These are phyloP conservation scores for Aspergillus carbonarius DNA, from an alignment of 2,329 filamentous ascomycete species.

Conservation along the genomic window DNA sequence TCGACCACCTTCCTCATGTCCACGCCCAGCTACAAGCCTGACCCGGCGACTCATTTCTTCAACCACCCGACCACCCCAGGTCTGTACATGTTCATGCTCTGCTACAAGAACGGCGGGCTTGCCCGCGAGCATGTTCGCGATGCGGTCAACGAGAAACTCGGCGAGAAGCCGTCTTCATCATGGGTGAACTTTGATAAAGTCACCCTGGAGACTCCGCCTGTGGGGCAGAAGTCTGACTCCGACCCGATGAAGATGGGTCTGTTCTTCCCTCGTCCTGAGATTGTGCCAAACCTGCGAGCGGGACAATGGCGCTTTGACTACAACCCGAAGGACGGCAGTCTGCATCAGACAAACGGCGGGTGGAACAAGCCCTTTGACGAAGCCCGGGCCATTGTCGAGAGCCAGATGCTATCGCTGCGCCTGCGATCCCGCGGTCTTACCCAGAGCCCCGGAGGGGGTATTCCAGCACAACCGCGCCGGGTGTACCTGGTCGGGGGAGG, in stretches of 20 bases:
- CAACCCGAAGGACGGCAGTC: constrained; percentile 46
- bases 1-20: constrained; percentile 98
- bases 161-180: constrained; percentile 49
- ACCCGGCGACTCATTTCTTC: constrained; percentile 94
- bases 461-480: constrained; percentile 81
- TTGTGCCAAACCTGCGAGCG: constrained; percentile 83
- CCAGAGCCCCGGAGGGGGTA: constrained; percentile 49
- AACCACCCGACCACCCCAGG: constrained; percentile 90
- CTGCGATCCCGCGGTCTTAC: constrained; percentile 80
- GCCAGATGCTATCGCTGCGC: constrained; percentile 88
- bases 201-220: constrained; percentile 65
- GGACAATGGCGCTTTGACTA: constrained; percentile 84
- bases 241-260: constrained; percentile 79
- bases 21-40: constrained; percentile 84
- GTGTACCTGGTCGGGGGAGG: constrained; percentile 95
- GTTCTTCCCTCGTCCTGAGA: constrained; percentile 95
- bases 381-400: constrained; percentile 84
- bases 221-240: constrained; percentile 58
- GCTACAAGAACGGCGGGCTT: constrained; percentile 97
- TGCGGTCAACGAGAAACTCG: constrained; percentile 60
- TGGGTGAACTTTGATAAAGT: constrained; percentile 82
- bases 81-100: constrained; percentile 99
- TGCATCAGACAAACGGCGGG: constrained; percentile 53
- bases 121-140: constrained; percentile 89
- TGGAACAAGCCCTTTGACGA: constrained; percentile 67